Conservation (phyloP, 2,329 filamentous ascomycete species). For the Bipolaris zeicola region DNA sequence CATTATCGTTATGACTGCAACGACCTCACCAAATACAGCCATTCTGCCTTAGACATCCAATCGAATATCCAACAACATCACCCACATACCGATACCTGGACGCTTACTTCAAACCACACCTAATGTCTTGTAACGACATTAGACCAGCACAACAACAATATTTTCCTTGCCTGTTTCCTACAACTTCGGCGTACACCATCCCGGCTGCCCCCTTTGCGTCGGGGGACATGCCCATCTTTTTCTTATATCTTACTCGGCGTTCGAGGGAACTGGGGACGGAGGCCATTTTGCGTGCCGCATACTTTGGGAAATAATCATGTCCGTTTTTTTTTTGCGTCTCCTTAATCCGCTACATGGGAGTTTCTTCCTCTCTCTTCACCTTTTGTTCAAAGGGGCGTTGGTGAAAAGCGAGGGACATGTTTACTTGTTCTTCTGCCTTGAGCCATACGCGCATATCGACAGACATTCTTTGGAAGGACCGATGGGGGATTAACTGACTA, state of each 20-base stretch:
- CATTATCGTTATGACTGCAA: not conserved
- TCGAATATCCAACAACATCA: not conserved
- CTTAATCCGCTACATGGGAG: not conserved
- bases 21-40: not conserved
- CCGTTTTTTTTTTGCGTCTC: not conserved
- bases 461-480: not conserved
- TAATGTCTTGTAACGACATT: constrained; percentile 1
- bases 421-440: not conserved
- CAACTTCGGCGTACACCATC: not conserved
- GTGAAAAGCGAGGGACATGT: not conserved
- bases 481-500: not conserved
- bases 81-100: not conserved
- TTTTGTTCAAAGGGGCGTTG: not conserved
- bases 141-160: not conserved
- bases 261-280: not conserved
- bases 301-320: not conserved
- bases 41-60: not conserved
- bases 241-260: constrained; percentile 1
- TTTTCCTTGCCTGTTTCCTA: not conserved
- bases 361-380: not conserved
- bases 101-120: too few species aligned
- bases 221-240: not conserved
- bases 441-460: not conserved
- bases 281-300: not conserved
- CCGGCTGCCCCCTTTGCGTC: not conserved